Percentiles rank a stretch among this genome's conserved stretches.
Evolutionary conservation across 495 filamentous ascomycete genomes (phyloP).

Genomic region (Lophium mytilinum): DNA sequence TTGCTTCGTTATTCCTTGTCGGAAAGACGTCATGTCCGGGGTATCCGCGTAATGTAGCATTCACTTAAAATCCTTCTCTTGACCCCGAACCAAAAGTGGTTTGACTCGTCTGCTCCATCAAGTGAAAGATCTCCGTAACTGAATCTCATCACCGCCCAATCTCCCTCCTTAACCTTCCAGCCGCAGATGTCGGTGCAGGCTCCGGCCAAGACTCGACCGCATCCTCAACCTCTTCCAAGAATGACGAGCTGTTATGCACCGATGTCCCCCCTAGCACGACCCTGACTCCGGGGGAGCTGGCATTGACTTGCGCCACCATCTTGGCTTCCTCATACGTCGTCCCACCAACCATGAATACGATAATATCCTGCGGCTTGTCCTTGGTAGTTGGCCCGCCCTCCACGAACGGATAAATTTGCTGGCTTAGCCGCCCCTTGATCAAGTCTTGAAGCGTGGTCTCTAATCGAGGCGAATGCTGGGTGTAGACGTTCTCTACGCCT

Average conservation of each 20-base stretch:
- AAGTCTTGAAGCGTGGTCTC: slow-evolving; percentile 84
- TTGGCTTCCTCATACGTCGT: slow-evolving; percentile 95
- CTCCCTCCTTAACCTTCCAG: slow-evolving; percentile 64
- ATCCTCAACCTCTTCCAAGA: slow-evolving; percentile 55
- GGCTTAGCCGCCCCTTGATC: slow-evolving; percentile 79
- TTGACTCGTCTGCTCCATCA: background rate
- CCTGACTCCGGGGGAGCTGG: slow-evolving; percentile 75
- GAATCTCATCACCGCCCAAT: slow-evolving; percentile 35
- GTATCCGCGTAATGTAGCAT: too few relatives aligned
- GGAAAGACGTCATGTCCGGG: too few relatives aligned
- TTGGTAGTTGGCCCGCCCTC: slow-evolving; percentile 75
- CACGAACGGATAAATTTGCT: slow-evolving; percentile 83
- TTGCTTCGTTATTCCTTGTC: too few relatives aligned
- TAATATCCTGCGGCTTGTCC: slow-evolving; percentile 93
- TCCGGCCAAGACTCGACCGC: slow-evolving; percentile 63
- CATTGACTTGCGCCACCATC: slow-evolving; percentile 86
- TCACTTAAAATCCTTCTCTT: background rate
- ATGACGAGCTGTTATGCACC: slow-evolving; percentile 76
- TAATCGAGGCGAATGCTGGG: slow-evolving; percentile 85
- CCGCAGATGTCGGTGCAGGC: slow-evolving; percentile 55
- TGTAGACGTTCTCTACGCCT: slow-evolving; percentile 97
- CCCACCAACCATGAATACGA: slow-evolving; percentile 89
- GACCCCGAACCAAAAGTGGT: background rate
- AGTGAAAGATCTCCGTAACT: background rate
- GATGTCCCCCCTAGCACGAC: slow-evolving; percentile 81